Conservation (phyloP, 352 stramenopile species). For the Pythium phragmiticola region DNA sequence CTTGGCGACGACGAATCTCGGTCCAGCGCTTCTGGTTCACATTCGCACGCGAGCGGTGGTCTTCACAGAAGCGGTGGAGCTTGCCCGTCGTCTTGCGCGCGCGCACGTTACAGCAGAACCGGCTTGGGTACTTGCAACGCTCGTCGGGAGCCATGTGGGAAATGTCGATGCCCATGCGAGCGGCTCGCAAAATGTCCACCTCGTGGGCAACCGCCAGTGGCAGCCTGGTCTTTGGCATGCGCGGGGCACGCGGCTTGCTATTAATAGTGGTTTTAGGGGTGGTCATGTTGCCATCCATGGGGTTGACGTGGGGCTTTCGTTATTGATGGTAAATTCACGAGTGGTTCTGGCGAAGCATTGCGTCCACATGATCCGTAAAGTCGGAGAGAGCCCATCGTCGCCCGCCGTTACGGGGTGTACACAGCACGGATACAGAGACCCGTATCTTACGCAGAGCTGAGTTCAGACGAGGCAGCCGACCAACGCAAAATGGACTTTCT, state of each 20-base stretch:
- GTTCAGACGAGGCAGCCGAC: too few species aligned
- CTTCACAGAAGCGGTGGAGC: conserved; percentile 23
- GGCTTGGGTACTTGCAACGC: conserved; percentile 15
- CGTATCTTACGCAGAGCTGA: too few species aligned
- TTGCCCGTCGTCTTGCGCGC: conserved; percentile 27
- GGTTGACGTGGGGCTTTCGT: not conserved
- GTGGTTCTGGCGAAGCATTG: too few species aligned
- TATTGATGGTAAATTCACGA: not conserved
- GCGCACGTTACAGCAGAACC: conserved; percentile 18
- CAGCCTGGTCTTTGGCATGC: conserved; percentile 6
- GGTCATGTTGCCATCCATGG: not conserved
- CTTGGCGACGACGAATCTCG: conserved; percentile 5
- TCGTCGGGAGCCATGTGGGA: conserved; percentile 20
- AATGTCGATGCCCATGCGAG: conserved; percentile 10
- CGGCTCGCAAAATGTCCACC: not conserved
- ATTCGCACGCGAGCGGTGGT: conserved; percentile 15
- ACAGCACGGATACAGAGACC: too few species aligned
- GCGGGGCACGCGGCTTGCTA: not conserved
- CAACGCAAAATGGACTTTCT: too few species aligned
- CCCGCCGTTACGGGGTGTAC: too few species aligned
- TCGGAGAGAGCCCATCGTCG: too few species aligned
- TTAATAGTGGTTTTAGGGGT: not conserved
- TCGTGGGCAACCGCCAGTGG: not conserved
- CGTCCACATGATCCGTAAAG: too few species aligned
- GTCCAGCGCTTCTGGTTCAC: conserved; percentile 25